phyloP scores from a whole-genome alignment of 805 yeast species.

The Lipomyces japonicus region DNA sequence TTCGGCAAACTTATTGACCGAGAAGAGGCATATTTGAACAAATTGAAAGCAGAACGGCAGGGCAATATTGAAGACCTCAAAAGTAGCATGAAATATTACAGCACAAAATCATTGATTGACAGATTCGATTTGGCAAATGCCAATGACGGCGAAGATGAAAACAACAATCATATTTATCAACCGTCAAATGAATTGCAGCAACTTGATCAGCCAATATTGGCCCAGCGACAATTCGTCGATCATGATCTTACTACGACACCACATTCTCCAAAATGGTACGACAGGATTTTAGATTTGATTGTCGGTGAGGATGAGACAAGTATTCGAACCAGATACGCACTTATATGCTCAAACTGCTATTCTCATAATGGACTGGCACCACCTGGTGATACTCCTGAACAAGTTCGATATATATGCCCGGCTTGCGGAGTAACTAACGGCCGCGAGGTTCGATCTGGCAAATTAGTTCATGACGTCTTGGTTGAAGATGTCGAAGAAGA shows the following conservation, averaged over 20 bases:
- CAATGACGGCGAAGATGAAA: conserved; percentile 39
- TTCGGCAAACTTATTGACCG: conserved; percentile 30
- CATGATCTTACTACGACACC: too few relatives aligned
- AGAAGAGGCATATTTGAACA: conserved; percentile 34
- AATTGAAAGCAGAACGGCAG: conserved; percentile 47
- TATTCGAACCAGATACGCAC: conserved; percentile 60
- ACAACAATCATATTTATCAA: too few relatives aligned
- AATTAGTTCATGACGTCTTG: too few relatives aligned
- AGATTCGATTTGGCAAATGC: conserved; percentile 58
- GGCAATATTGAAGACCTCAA: conserved; percentile 64
- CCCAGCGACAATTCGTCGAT: not conserved
- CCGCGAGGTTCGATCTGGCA: too few relatives aligned
- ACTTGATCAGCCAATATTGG: not conserved
- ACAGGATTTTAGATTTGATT: conserved; percentile 43
- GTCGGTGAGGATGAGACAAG: conserved; percentile 64
- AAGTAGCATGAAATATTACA: conserved; percentile 66
- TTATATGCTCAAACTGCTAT: conserved; percentile 63
- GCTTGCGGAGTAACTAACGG: conserved; percentile 50
- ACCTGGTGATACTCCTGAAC: conserved; percentile 53
- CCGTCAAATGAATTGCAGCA: not conserved
- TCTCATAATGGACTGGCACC: conserved; percentile 81
- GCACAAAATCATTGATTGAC: conserved; percentile 67
- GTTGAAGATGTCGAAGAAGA: too few relatives aligned
- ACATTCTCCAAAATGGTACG: conserved; percentile 40
- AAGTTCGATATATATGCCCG: conserved; percentile 60